Evolutionary conservation across 768 basidiomycete species (phyloP), one percentile per base, ranked within the genome.

Genomic region (Trametes meyenii): DNA sequence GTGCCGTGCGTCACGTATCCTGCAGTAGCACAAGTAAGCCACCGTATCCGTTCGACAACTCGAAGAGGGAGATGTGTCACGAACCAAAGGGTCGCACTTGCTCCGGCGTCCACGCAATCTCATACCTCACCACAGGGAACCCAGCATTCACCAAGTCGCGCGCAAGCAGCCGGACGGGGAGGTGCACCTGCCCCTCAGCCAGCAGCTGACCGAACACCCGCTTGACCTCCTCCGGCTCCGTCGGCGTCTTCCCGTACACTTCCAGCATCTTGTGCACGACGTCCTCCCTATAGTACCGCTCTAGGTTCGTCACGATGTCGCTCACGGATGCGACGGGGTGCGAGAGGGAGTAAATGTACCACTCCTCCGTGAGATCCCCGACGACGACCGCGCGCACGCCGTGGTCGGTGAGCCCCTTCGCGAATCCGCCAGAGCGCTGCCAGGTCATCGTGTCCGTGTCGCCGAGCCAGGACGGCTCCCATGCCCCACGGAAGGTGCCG

Each of bases 301-400:
- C 72, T 50, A 92, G 67, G 65, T 88, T 89, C 10, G 77, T 76
- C 26, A 79, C 68, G 11, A 90, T 76, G 63, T 91, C 89, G 23
- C 64, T 64, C 21, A 78, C 73, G 10, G 76, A 72, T 12, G 70
- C 53, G 50, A 90, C 80, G 0, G 85, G 82, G 69, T 89, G 84
- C 4, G 88, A 83, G 65, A 90, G 85, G 14, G 87, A 82, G 66
- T 90, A 91, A 52, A 90, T 79, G 70, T 85, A 89, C 89, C 89
- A 91, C 71, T 92, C 89, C 66, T 91, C 88, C 16, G 76, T 78
- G 51, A 90, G 77, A 56, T 89, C 86, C 10, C 90, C 90, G n/a
- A 87, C 73, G 51, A 85, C 75, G 59, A 92, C 75, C 67, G 81
- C 83, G 42, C 76, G 79, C 46, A 90, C 78, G 2, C 90, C 89